A percentile compares a stretch with the other conserved stretches of the same genome.
These are phyloP conservation scores for Urochloa ruziziensis DNA, from an alignment of 176 grass and related monocot species.

Conservation along the genomic window DNA sequence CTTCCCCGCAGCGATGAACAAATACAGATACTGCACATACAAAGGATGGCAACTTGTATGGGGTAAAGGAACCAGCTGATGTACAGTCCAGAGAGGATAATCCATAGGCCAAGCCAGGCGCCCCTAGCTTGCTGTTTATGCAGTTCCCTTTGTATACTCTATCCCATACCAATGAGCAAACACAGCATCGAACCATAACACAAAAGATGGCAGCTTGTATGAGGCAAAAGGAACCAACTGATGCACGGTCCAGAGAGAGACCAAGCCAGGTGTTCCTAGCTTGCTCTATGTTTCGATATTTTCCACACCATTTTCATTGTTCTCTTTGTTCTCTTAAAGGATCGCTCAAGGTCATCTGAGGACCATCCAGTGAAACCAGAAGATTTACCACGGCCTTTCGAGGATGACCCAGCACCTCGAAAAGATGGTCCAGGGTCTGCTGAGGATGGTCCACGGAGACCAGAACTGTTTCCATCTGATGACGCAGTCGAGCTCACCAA, in stretches of 20 bases:
- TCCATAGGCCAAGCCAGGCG: background rate
- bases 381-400: background rate
- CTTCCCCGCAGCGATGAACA: background rate
- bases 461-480: background rate
- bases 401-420: slow-evolving; percentile 11
- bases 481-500: slow-evolving; percentile 20
- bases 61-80: background rate
- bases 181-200: background rate
- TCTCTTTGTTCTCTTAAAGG: slow-evolving; percentile 22
- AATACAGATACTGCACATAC: background rate
- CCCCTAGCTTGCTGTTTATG: background rate
- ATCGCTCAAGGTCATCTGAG: background rate
- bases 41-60: background rate
- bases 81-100: background rate
- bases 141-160: background rate
- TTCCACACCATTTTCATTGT: slow-evolving; percentile 35
- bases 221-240: background rate
- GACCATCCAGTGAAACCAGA: slow-evolving; percentile 15
- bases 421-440: slow-evolving; percentile 22
- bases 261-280: background rate
- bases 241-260: background rate
- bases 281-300: background rate
- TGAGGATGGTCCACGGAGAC: background rate
- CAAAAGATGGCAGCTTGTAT: background rate
- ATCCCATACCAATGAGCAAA: background rate